phyloP scores from a whole-genome alignment of 345 rosid genomes.

The Gossypium raimondii region DNA sequence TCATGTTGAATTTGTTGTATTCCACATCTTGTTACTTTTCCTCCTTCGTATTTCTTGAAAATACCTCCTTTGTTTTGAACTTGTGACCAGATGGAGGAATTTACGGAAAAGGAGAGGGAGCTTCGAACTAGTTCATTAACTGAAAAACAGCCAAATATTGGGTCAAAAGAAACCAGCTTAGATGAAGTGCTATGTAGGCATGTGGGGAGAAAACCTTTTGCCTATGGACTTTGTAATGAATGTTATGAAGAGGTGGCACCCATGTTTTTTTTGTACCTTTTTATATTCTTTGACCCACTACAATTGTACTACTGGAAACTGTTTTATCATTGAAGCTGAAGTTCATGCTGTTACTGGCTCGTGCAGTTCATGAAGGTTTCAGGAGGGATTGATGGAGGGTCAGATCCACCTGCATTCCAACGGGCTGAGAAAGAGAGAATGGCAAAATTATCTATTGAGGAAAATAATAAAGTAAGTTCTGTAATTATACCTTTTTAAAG shows the following conservation, averaged over 20 bases:
- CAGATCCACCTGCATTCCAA: slow-evolving; percentile 91
- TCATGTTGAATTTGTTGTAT: not conserved
- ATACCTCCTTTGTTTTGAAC: slow-evolving; percentile 9
- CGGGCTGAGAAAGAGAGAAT: slow-evolving; percentile 69
- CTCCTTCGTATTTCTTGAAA: not conserved
- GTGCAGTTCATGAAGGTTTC: slow-evolving; percentile 56
- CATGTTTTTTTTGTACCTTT: slow-evolving; percentile 3
- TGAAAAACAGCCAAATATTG: slow-evolving; percentile 24
- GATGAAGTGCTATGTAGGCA: slow-evolving; percentile 62
- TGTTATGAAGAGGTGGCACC: slow-evolving; percentile 64
- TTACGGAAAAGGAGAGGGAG: slow-evolving; percentile 54
- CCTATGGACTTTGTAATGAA: slow-evolving; percentile 62
- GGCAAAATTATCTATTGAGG: slow-evolving; percentile 38
- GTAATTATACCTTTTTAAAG: slow-evolving; percentile 13
- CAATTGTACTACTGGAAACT: slow-evolving; percentile 9
- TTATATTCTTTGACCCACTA: not conserved
- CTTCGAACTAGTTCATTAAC: slow-evolving; percentile 28
- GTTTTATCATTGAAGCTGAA: slow-evolving; percentile 11
- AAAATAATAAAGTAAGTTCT: slow-evolving; percentile 33
- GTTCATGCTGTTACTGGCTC: slow-evolving; percentile 15
- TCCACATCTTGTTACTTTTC: not conserved
- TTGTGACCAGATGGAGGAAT: slow-evolving; percentile 61
- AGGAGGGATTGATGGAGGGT: slow-evolving; percentile 85
- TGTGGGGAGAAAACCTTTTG: slow-evolving; percentile 42
- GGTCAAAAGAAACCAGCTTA: slow-evolving; percentile 21